Conservation (phyloP, 73 alveolate genomes). For the Paramecium tetraurelia region DNA sequence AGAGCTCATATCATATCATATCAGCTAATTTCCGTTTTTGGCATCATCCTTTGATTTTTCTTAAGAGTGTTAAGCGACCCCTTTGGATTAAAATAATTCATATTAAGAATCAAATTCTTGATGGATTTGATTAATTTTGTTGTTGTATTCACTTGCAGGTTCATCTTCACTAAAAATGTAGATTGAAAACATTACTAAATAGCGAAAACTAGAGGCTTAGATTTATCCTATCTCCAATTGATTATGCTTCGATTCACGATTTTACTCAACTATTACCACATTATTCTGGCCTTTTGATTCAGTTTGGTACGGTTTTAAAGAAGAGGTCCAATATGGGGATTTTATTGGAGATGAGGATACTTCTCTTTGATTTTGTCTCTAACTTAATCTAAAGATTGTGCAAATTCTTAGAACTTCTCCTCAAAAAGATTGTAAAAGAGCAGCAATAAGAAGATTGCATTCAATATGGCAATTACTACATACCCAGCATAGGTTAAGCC, state of each 20-base stretch:
- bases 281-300: neutral
- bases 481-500: conserved; percentile 2
- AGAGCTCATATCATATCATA: neutral
- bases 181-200: neutral
- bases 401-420: neutral
- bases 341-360: neutral
- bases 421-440: neutral
- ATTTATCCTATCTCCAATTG: neutral
- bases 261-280: neutral
- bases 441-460: neutral
- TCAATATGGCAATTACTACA: conserved; percentile 1
- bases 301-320: neutral
- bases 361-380: conserved; percentile 1
- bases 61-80: neutral
- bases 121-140: neutral
- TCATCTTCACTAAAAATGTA: neutral
- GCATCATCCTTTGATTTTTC: neutral
- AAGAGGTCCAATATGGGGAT: neutral
- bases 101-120: neutral
- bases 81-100: neutral
- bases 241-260: neutral
- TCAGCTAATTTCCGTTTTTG: neutral
- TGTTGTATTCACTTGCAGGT: neutral
- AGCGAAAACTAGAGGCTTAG: neutral
- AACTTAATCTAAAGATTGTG: neutral